Conservation (phyloP, 768 basidiomycete species). For the Clathrus columnatus region DNA sequence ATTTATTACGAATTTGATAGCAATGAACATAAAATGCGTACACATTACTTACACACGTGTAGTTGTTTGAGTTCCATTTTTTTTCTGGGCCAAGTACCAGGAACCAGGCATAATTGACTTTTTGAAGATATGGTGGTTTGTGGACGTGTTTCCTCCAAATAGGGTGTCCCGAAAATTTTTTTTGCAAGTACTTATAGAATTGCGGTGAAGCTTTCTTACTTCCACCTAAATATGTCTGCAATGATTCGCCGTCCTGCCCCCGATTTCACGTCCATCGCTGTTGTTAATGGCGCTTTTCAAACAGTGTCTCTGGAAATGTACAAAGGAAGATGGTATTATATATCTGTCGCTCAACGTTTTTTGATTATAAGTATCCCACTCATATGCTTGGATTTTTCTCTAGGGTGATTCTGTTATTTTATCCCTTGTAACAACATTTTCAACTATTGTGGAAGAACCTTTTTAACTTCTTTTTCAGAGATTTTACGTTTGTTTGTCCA, state of each 20-base stretch:
- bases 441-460: not conserved
- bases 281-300: constrained; percentile 70
- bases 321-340: constrained; percentile 64
- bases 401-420: constrained; percentile 92
- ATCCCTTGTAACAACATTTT: constrained; percentile 64
- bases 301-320: constrained; percentile 67
- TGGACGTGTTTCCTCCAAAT: no score
- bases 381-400: not conserved
- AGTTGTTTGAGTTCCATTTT: no score
- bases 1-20: no score
- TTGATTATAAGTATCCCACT: no score
- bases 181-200: not conserved
- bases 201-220: no score
- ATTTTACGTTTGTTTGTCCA: constrained; percentile 88
- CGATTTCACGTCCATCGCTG: constrained; percentile 62
- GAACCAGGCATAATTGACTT: not conserved
- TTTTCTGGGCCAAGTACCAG: no score
- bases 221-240: constrained; percentile 29
- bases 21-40: no score
- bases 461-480: constrained; percentile 34
- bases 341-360: constrained; percentile 1
- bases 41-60: no score
- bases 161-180: not conserved
- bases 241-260: constrained; percentile 82
- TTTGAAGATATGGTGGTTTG: not conserved